Base-by-base conservation (phyloP, 2,329 filamentous ascomycete species). In the Pseudogymnoascus sp. region DNA sequence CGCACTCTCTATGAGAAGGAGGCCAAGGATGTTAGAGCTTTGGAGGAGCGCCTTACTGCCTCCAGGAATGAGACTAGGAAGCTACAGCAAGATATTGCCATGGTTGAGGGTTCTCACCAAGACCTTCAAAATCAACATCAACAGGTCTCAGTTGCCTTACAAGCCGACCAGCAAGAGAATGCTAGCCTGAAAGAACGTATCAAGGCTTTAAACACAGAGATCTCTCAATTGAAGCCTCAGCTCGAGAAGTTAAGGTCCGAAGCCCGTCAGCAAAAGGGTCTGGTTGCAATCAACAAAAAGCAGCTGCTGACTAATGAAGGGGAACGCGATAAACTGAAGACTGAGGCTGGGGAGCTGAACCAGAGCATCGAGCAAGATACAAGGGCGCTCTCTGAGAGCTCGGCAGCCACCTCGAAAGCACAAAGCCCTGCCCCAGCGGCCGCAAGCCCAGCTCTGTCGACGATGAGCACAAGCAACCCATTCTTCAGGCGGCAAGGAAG, bases 271-370 rank as follows among this genome's bases (percentile, higher is more conserved):
- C 93, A 97, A 73, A 97, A 96, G 78, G 95, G 95, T 16, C 82
- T 97, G 68, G 93, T 96, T 31, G 93, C 95, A 46, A 99, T 99
- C 78, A 97, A 97, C 78, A 97, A 96, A 82, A 99, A 99, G 79
- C 95, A 99, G 77, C 80, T 97, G 65, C 85, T 88, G 37, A 97
- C 93, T 0, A 91, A 89, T 63, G 95, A 99, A 75, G 85, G 84
- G 59, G 93, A 97, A 74, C 85, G 90, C 34, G 93, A 97, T 65
- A 93, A 91, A 79, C 80, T 96, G 40, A 93, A 92, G 78, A 79
- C 80, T 1, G 93, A 97, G 74, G 88, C 88, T 49, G 87, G 87
- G 64, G 86, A 85, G 61, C 82, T 88, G 67, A 82, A 77, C 74
- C 88, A 82, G 80, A 84, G 78, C 70, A 85, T 79, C 69, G 85